Evolutionary conservation across 352 stramenopile genomes (phyloP), one percentile per base, ranked within the genome.

Genomic region (Plasmopara viticola): DNA sequence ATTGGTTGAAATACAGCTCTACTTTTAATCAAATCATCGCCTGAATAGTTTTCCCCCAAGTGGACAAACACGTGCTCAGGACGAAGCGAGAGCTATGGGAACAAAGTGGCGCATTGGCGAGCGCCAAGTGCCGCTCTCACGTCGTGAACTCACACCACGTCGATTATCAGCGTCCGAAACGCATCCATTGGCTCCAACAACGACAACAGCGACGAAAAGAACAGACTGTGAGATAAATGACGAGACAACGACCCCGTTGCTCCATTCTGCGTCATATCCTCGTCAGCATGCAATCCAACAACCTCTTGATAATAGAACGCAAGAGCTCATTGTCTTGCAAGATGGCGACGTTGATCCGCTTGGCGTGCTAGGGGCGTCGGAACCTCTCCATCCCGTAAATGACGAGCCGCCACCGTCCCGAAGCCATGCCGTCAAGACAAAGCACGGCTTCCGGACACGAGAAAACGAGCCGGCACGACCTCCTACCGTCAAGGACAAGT

Each of bases 281-380:
- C n/a, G n/a, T n/a, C n/a, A n/a, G n/a, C n/a, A n/a, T n/a, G n/a
- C n/a, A n/a, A n/a, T n/a, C n/a, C n/a, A n/a, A n/a, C n/a, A n/a
- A 12, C 31, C 6, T 12, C 7, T 5, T 35, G 31, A 35, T 9
- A 41, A 43, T 10, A 49, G 7, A 4, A 47, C 44, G 34, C 56
- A 48, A 1, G 78, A 84, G 55, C 62, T 94, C 5, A 72, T 90
- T 13, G 49, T 78, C 47, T 59, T 94, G 0, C 67, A 78, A 49
- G 69, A 79, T 34, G 83, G 80, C 17, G 83, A 94, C 15, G 15
- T 86, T 13, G 83, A 91, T 48, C 80, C 83, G 0, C 50, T 91
- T 10, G 80, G 74, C 0, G 83, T 70, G 12, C 51, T 91, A n/a
- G 20, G 47, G 8, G 18, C 33, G n/a, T 58, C 42, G 15, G n/a